Percentiles rank a stretch among this genome's conserved stretches.
Conservation (phyloP, 2,329 filamentous ascomycete genomes). For the Penicillium sclerotigenum region DNA sequence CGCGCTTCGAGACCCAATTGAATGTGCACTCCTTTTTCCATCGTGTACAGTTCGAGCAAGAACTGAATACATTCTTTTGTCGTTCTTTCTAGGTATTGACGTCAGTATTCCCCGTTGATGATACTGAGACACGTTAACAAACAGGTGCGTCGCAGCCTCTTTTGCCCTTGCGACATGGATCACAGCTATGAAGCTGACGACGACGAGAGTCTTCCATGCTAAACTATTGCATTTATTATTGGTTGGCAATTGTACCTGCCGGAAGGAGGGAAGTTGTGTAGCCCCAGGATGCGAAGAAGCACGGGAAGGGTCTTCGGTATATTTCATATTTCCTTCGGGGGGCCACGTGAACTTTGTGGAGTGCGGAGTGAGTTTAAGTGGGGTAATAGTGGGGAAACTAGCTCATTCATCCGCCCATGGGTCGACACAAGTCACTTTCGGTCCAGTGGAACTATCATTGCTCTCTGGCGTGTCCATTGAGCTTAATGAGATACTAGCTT, state of each 20-base stretch:
- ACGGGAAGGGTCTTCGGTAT: neutral
- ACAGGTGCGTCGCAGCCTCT: slow-evolving; percentile 43
- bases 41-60: slow-evolving; percentile 45
- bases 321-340: neutral
- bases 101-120: neutral
- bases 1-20: slow-evolving; percentile 39
- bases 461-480: neutral
- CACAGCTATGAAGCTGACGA: slow-evolving; percentile 40
- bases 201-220: slow-evolving; percentile 15
- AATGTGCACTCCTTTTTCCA: slow-evolving; percentile 47
- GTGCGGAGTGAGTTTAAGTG: neutral
- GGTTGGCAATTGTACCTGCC: too few relatives aligned
- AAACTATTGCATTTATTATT: neutral
- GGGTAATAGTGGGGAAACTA: neutral
- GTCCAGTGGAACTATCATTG: slow-evolving; percentile 1
- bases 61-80: slow-evolving; percentile 9
- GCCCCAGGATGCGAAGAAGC: neutral
- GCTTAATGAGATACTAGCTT: neutral
- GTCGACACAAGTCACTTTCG: neutral
- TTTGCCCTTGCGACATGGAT: slow-evolving; percentile 48
- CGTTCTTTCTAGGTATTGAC: slow-evolving; percentile 9
- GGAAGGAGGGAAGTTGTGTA: too few relatives aligned
- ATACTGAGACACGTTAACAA: neutral
- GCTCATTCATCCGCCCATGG: neutral
- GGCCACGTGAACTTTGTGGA: neutral